A percentile compares a stretch with the other conserved stretches of the same genome.
phyloP scores from a whole-genome alignment of 225 moss, liverwort and hornwort genomes.

The Physcomitrium patens region DNA sequence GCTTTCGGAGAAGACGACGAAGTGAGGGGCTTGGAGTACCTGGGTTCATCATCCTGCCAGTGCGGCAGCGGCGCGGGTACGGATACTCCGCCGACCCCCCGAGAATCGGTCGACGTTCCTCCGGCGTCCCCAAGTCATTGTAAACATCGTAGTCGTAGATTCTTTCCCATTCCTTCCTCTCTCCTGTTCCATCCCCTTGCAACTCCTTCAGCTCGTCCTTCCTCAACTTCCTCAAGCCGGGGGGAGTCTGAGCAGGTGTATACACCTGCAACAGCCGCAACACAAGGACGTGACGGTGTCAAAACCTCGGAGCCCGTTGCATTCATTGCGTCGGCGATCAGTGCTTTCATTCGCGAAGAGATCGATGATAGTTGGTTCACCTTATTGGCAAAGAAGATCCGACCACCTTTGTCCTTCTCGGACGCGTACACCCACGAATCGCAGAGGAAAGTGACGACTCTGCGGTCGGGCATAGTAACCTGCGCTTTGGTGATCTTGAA shows the following conservation, averaged over 20 bases:
- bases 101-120: constrained; percentile 49
- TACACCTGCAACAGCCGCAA: constrained; percentile 48
- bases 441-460: constrained; percentile 51
- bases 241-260: constrained; percentile 64
- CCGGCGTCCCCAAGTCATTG: constrained; percentile 70
- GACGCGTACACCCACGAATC: constrained; percentile 70
- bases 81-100: constrained; percentile 61
- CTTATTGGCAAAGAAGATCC: constrained; percentile 81
- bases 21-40: constrained; percentile 19
- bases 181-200: constrained; percentile 67
- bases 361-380: constrained; percentile 23
- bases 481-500: constrained; percentile 57
- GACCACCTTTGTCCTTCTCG: constrained; percentile 29
- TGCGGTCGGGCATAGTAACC: constrained; percentile 57
- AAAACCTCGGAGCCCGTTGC: not conserved
- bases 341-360: not conserved
- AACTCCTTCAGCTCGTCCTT: constrained; percentile 50
- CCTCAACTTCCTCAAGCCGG: constrained; percentile 61
- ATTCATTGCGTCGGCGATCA: not conserved
- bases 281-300: not conserved
- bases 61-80: constrained; percentile 89
- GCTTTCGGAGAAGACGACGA: too few species aligned
- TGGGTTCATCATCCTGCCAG: constrained; percentile 56
- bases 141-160: constrained; percentile 88
- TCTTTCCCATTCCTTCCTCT: constrained; percentile 63